Conservation (phyloP, 768 basidiomycete species). For the Gautieria morchelliformis region DNA sequence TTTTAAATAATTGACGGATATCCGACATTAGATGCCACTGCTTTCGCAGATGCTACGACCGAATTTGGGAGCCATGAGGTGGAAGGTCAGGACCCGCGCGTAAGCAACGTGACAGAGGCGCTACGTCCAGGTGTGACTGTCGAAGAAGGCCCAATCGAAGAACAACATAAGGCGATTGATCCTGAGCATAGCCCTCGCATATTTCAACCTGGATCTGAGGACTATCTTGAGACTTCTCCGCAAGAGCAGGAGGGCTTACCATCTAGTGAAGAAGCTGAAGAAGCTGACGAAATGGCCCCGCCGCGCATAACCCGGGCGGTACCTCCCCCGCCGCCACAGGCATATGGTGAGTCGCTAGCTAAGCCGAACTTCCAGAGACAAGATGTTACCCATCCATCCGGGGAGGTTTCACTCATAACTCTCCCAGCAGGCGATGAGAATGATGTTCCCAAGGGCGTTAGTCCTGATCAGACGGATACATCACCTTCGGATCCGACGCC, state of each 20-base stretch:
- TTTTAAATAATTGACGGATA: neutral
- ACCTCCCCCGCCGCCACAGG: slow-evolving; percentile 24
- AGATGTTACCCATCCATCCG: neutral
- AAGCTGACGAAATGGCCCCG: slow-evolving; percentile 17
- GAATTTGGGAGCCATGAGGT: neutral
- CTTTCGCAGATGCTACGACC: neutral
- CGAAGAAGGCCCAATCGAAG: neutral
- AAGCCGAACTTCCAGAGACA: neutral
- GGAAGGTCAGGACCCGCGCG: neutral
- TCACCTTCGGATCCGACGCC: neutral
- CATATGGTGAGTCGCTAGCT: slow-evolving; percentile 1
- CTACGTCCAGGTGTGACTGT: neutral
- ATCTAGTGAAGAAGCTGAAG: slow-evolving; percentile 4
- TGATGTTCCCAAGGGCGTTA: neutral
- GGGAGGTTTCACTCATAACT: neutral
- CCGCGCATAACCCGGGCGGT: slow-evolving; percentile 23
- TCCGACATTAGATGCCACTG: neutral
- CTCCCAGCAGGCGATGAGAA: neutral
- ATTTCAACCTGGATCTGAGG: neutral
- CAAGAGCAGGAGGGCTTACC: neutral
- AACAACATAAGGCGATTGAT: neutral
- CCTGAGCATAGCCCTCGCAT: neutral
- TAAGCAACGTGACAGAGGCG: neutral
- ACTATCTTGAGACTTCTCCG: neutral
- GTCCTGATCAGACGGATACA: neutral